Evolutionary conservation across 2,329 filamentous ascomycete species (phyloP).

Genomic region (Colletotrichum sp.): DNA sequence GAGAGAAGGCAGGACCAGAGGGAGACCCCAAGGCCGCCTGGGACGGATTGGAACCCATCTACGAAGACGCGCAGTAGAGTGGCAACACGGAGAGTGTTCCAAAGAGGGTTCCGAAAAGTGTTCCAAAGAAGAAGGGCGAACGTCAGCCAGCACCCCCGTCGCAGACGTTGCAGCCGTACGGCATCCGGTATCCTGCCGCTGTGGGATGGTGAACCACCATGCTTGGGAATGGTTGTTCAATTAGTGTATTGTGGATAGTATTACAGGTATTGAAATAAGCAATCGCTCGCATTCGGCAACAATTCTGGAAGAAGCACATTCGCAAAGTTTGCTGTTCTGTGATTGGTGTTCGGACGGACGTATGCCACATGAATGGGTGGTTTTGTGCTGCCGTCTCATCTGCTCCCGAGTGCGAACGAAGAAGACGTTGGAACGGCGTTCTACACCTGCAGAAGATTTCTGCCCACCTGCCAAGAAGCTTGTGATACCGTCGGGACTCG

Average conservation of each 20-base stretch:
- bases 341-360: neutral
- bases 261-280: neutral
- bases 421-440: neutral
- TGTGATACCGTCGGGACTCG: conserved; percentile 7
- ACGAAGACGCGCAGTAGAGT: conserved; percentile 38
- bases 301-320: neutral
- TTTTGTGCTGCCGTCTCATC: neutral
- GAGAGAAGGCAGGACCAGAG: conserved; percentile 66
- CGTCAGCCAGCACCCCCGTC: neutral
- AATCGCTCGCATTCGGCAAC: conserved; percentile 6
- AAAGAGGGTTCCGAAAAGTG: neutral
- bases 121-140: neutral
- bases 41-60: conserved; percentile 81
- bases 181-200: neutral
- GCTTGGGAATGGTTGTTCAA: neutral
- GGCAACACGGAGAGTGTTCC: neutral
- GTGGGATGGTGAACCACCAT: neutral
- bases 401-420: neutral
- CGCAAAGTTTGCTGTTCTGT: neutral
- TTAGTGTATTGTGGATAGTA: neutral
- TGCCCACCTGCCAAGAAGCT: conserved; percentile 4
- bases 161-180: neutral
- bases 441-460: neutral
- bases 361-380: neutral
- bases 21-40: conserved; percentile 60